Evolutionary conservation across 2,329 filamentous ascomycete genomes (phyloP), one percentile per base, ranked within the genome.

Genomic region (Zarea fungicola): DNA sequence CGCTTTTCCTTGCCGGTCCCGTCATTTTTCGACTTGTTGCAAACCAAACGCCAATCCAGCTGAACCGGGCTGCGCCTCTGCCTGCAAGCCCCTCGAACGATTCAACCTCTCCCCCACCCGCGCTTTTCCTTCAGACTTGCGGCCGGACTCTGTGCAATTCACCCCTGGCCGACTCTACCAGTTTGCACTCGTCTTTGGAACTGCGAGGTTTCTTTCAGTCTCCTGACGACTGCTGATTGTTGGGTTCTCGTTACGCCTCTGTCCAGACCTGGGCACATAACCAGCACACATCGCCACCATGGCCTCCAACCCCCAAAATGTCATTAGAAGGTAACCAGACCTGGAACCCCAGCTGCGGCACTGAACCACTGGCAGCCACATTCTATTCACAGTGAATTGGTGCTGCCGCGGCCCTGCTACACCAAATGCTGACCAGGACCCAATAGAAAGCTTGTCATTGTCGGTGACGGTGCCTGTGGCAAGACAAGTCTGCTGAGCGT

Each of bases 401-500:
- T n/a, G n/a, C n/a, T n/a, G n/a, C n/a, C n/a, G n/a, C n/a, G n/a
- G n/a, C n/a, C n/a, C n/a, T n/a, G n/a, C n/a, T n/a, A n/a, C n/a
- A n/a, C n/a, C n/a, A n/a, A n/a, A n/a, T 29, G 28, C 28, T 29
- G 28, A 29, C 28, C n/a, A n/a, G n/a, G n/a, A n/a, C n/a, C n/a
- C n/a, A n/a, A 16, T 65, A 96, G 91, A 76, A 96, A 96, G 74
- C 78, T 96, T 64, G 91, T 96, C 62, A 96, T 96, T 60, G 96
- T 96, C 62, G 91, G 91, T 54, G 91, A 96, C 64, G 93, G 93
- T 75, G 93, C 93, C 59, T 99, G 93, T 71, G 93, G 93, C 62
- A 99, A 99, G 77, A 99, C 93, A 45, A 95, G 89, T 82, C 74
- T 99, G 61, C 76, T 99, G 57, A 96, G 91, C 66, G 93, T 99